Percentiles rank a stretch among this genome's conserved stretches.
Evolutionary conservation across 1,284 basidiomycete species (phyloP).

Genomic region (Pseudozyma flocculosa): DNA sequence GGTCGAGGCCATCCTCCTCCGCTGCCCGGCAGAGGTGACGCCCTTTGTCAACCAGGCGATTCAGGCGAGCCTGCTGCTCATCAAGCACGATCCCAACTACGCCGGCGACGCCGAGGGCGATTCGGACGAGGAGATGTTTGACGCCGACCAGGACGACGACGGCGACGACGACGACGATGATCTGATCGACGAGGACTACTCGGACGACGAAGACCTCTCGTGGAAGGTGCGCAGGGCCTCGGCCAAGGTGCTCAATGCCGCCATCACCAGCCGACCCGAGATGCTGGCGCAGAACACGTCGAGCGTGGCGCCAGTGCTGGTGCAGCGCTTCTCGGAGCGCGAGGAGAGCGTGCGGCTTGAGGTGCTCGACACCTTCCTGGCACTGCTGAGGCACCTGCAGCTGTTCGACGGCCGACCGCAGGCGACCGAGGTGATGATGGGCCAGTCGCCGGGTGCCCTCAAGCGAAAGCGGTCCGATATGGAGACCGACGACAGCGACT

Average conservation of each 20-base stretch:
- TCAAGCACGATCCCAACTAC: conserved; percentile 97
- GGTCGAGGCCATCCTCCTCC: conserved; percentile 71
- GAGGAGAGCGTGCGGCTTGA: conserved; percentile 95
- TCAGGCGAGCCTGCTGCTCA: conserved; percentile 70
- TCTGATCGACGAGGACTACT: conserved; percentile 66
- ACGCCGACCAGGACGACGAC: conserved; percentile 28
- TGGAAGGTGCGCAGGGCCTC: conserved; percentile 95
- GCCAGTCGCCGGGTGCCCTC: conserved; percentile 45
- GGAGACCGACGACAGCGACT: conserved; percentile 28
- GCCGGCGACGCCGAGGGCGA: conserved; percentile 73
- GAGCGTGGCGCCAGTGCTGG: conserved; percentile 80
- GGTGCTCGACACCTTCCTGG: conserved; percentile 81
- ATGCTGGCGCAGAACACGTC: conserved; percentile 76
- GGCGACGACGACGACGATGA: conserved; percentile 64
- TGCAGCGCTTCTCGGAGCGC: conserved; percentile 86
- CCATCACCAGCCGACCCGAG: conserved; percentile 85
- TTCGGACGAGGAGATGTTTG: conserved; percentile 68
- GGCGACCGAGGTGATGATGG: conserved; percentile 69
- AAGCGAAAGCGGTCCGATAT: conserved; percentile 57
- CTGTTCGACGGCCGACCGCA: conserved; percentile 56
- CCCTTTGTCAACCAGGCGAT: conserved; percentile 72
- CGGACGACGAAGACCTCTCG: conserved; percentile 97
- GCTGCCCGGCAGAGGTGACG: conserved; percentile 78
- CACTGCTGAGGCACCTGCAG: conserved; percentile 75
- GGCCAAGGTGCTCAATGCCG: conserved; percentile 80